phyloP scores from a whole-genome alignment of 345 rosid species.

The Salix koriyanagi region DNA sequence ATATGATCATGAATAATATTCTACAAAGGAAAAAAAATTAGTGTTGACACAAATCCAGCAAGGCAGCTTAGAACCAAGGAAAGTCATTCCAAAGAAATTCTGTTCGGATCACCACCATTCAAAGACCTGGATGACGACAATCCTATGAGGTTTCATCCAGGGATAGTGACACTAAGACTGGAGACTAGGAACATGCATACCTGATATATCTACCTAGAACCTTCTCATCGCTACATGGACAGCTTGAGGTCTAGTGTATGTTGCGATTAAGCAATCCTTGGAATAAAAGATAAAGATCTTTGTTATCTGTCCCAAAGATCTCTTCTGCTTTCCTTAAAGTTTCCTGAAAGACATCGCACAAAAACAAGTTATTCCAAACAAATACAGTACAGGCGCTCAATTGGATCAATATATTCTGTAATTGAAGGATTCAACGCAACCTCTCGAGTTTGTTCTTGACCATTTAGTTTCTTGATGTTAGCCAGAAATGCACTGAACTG shows the following conservation, averaged over 20 bases:
- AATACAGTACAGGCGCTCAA: background rate
- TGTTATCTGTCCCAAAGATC: constrained; percentile 78
- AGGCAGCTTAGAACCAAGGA: background rate
- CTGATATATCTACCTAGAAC: constrained; percentile 8
- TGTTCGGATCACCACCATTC: background rate
- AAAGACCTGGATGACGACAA: background rate
- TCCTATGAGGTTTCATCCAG: background rate
- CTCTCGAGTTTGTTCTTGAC: constrained; percentile 84
- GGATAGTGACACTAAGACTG: background rate
- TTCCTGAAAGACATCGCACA: constrained; percentile 45
- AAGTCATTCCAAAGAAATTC: background rate
- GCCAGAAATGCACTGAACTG: constrained; percentile 94
- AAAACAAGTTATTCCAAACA: background rate
- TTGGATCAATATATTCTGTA: background rate
- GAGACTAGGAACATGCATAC: constrained; percentile 10
- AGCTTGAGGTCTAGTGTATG: constrained; percentile 31
- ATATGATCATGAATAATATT: background rate
- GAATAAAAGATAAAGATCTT: constrained; percentile 74
- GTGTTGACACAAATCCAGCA: background rate
- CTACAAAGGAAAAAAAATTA: background rate
- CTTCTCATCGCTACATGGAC: background rate
- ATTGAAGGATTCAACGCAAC: constrained; percentile 24
- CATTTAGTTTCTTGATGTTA: constrained; percentile 87
- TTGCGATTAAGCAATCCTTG: constrained; percentile 77
- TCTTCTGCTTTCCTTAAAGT: constrained; percentile 87